Conservation (phyloP, 306 rosid genomes). For the Cicer yamashitae region DNA sequence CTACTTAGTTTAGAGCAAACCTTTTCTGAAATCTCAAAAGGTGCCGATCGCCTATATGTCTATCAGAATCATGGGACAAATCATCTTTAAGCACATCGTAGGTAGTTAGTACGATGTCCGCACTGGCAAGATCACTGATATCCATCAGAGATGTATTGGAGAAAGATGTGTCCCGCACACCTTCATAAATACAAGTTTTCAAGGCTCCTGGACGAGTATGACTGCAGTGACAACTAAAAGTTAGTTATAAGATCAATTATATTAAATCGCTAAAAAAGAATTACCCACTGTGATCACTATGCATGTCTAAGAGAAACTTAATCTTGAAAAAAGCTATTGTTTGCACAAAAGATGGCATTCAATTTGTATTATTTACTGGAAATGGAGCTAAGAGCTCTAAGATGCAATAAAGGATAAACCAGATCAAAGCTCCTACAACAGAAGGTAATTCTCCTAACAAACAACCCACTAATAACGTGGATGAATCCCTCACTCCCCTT, state of each 20-base stretch:
- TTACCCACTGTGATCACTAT: slow-evolving; percentile 3
- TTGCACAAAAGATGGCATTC: neutral
- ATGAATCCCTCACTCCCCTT: too few relatives aligned
- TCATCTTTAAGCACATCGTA: slow-evolving; percentile 95
- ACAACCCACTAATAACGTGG: too few relatives aligned
- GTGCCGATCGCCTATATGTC: slow-evolving; percentile 92
- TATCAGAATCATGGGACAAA: slow-evolving; percentile 88
- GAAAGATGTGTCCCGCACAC: slow-evolving; percentile 73
- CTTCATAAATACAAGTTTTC: slow-evolving; percentile 82
- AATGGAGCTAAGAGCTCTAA: too few relatives aligned
- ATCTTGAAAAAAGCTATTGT: neutral
- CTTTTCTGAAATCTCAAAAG: slow-evolving; percentile 91
- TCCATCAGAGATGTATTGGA: slow-evolving; percentile 59
- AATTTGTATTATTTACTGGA: neutral
- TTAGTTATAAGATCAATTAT: slow-evolving; percentile 40
- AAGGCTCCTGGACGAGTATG: slow-evolving; percentile 86
- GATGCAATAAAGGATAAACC: too few relatives aligned
- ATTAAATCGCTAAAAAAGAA: slow-evolving; percentile 20
- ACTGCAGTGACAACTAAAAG: slow-evolving; percentile 55
- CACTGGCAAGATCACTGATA: slow-evolving; percentile 68
- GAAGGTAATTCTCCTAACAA: too few relatives aligned
- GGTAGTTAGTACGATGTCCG: slow-evolving; percentile 89
- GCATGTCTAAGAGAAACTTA: slow-evolving; percentile 30
- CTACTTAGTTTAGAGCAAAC: slow-evolving; percentile 53
- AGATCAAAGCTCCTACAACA: too few relatives aligned